Percentiles rank a stretch among this genome's conserved stretches.
phyloP scores from a whole-genome alignment of 2,329 filamentous ascomycete genomes.

The Phoma sp. region DNA sequence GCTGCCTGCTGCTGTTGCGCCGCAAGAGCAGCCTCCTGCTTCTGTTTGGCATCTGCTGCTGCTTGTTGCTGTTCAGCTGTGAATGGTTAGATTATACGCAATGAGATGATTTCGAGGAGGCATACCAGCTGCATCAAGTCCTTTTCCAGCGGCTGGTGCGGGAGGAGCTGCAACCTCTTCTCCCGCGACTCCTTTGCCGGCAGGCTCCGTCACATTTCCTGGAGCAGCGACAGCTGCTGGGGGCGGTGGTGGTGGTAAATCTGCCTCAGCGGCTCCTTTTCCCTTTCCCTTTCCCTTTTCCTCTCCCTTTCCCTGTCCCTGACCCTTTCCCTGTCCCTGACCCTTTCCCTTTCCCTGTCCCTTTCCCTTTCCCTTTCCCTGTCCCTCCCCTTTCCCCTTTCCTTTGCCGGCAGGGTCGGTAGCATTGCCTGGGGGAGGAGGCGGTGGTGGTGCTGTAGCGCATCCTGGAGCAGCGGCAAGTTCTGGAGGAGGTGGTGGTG shows the following conservation, averaged over 20 bases:
- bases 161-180: too few relatives aligned
- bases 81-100: too few relatives aligned
- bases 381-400: conserved; percentile 19
- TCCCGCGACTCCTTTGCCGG: not conserved
- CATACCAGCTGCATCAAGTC: too few relatives aligned
- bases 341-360: too few relatives aligned
- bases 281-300: conserved; percentile 19
- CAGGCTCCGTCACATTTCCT: not conserved
- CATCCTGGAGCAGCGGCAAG: too few relatives aligned
- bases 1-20: too few relatives aligned
- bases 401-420: not conserved
- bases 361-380: conserved; percentile 21
- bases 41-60: not conserved
- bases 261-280: conserved; percentile 18
- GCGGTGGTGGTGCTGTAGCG: too few relatives aligned
- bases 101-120: too few relatives aligned
- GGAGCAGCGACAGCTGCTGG: not conserved
- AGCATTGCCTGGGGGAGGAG: not conserved
- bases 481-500: too few relatives aligned
- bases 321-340: too few relatives aligned
- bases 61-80: not conserved
- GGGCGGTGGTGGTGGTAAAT: not conserved
- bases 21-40: not conserved
- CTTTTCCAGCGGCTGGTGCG: not conserved
- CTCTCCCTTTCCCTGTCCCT: too few relatives aligned